Evolutionary conservation across 192 early-diverging fungal species (phyloP).

Genomic region (Coemansia sp.): DNA sequence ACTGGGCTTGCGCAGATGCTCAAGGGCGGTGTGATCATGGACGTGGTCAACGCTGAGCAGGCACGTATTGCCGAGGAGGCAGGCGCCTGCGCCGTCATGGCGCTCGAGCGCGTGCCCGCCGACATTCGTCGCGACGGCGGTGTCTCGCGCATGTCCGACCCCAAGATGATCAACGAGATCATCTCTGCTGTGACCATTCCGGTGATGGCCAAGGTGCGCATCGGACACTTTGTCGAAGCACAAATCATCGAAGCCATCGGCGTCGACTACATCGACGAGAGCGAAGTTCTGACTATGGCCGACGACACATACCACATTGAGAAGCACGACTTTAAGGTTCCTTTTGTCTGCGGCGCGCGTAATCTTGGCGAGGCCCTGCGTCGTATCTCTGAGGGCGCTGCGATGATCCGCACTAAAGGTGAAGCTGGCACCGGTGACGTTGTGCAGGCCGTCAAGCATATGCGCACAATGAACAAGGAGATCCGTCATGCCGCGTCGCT

Average conservation of each 20-base stretch:
- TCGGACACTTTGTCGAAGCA: conserved; percentile 99
- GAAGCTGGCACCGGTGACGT: conserved; percentile 99
- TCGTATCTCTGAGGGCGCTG: conserved; percentile 94
- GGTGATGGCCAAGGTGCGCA: conserved; percentile 99
- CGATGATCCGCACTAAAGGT: conserved; percentile 99
- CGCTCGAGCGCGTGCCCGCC: conserved; percentile 96
- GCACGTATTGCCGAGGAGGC: conserved; percentile 97
- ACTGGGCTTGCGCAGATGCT: conserved; percentile 97
- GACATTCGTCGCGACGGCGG: conserved; percentile 98
- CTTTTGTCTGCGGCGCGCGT: conserved; percentile 94
- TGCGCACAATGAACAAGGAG: conserved; percentile 81
- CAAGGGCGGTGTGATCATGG: conserved; percentile 99
- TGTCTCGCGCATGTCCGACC: conserved; percentile 99
- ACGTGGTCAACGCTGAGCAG: conserved; percentile 98
- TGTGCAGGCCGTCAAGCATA: conserved; percentile 96
- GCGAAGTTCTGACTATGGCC: conserved; percentile 93
- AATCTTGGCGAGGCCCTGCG: conserved; percentile 98
- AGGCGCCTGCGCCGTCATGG: conserved; percentile 98
- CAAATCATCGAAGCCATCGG: conserved; percentile 91
- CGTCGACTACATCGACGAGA: conserved; percentile 98
- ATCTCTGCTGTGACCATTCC: conserved; percentile 95
- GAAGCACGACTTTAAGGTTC: conserved; percentile 90
- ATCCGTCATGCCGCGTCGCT: conserved; percentile 84
- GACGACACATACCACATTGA: conserved; percentile 96
- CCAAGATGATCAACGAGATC: conserved; percentile 98